Evolutionary conservation across 2,329 filamentous ascomycete genomes (phyloP), one percentile per base, ranked within the genome.

Genomic region (Apiospora arundinis): DNA sequence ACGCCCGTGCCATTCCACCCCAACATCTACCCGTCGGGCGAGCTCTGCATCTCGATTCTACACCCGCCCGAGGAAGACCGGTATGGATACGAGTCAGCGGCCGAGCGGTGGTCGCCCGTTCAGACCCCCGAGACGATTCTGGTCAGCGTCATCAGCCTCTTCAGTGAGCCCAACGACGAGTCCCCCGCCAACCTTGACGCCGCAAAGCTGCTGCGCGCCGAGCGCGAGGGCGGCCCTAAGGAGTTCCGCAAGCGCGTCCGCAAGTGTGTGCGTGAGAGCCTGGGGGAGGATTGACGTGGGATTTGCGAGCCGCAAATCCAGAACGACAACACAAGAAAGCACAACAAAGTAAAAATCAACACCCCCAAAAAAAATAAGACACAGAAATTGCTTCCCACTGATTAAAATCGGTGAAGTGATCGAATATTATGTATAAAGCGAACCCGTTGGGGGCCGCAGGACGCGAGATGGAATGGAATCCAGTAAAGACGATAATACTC

Each of bases 91-190:
- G 96, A 99, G 83, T 89, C 89, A 37, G 95, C 95, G 21, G 88
- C 90, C 42, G 96, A 99, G 87, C 91, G 96, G 73, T 99, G 96
- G 96, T 93, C 90, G 72, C 96, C 96, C 40, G 95, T 98, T 2
- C 96, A 98, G 83, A 95, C 93, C 16, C 95, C 95, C 69, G 95
- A 98, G 86, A 97, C 95, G 28, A 98, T 99, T 73, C 85, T 99
- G 67, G 84, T 99, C 44, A 95, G 91, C 77, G 95, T 97, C 45
- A 97, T 99, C 80, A 96, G 93, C 81, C 92, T 99, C 85, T 91
- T 99, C 74, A 92, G 93, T 74, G 92, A 93, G 78, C 96, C 96
- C 67, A 99, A 99, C 81, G 94, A 97, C 79, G 96, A 98, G 86
- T 95, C 92, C 77, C 94, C 96, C 0, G 96, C 96, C 68, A 98